Base-by-base conservation (phyloP, 805 yeast genomes). In the Ogataea pilisensis region DNA sequence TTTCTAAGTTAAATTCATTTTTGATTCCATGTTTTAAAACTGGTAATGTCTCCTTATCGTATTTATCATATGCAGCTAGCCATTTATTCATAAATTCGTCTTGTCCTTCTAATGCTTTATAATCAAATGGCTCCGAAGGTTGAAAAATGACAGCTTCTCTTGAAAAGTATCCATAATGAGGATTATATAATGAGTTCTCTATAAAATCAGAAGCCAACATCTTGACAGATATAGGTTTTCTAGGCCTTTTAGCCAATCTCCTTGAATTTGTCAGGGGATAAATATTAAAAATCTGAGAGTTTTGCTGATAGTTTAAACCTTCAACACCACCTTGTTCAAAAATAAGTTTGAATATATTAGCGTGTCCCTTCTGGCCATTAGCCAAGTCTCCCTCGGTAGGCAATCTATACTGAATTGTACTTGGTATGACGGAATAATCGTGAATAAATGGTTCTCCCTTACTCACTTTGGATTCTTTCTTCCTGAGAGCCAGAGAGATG, bases 131-230 rank as follows among this genome's bases (percentile, higher is more conserved):
- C 34, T 69, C 61, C 20, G 73, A 75, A 2, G 81, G 79, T 43
- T 82, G 82, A 60, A 81, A 85, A 49, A 85, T 85, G 54, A 82
- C 85, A 8, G 85, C 95, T 48, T 84, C 84, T 49, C 78, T 75
- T 1, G 88, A 72, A 52, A 87, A 87, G 60, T 87, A 88, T 1
- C 96, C 96, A 57, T 87, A 87, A 48, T 72, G 55, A 0, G 91
- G 88, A 61, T 88, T 85, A 57, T 87, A 87, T 51, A 87, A 63
- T 16, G 91, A 81, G 58, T 87, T 95, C 52, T 86, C 95, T 42
- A 87, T 88, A 61, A 84, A 88, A 53, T 85, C 95, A 9, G 85
- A 66, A 0, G 82, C 64, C n/a, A 81, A 65, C 90, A 87, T 82
- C 57, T 83, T 82, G 6, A 78, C 74, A 21, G 73, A 69, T 25